Evolutionary conservation across 2,329 filamentous ascomycete species (phyloP), one percentile per base, ranked within the genome.

Genomic region (Fusarium lateritium): DNA sequence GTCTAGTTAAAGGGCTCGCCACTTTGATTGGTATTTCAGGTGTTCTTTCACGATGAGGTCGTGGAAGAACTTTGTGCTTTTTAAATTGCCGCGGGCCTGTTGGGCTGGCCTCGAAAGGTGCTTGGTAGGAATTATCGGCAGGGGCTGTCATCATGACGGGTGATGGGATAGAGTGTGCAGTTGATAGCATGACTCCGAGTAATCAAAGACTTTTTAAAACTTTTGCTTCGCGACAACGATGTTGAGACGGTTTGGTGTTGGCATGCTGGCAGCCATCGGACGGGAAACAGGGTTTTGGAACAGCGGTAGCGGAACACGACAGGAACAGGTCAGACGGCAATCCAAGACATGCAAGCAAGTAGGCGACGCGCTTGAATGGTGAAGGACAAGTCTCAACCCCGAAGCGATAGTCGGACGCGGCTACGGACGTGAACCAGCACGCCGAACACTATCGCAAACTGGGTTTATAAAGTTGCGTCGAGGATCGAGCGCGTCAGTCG

Each of bases 51-150:
- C 67, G 71, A 13, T 62, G 75, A 42, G 79, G 79, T 53, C 73
- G 78, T 62, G 83, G 83, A 24, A 85, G 73, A 49, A 77, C 68
- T 75, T 84, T 84, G 75, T 84, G 83, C 68, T 78, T 84, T 70
- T 80, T 84, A 76, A 84, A 84, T 65, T 80, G 80, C 60, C 77
- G 77, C 51, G 80, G 78, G 38, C 71, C 73, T 26, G 71, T 74
- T 43, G 75, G 65, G 64, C 65, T 70, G 54, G 74, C 69, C 61
- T 75, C 64, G 44, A 75, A 61, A 56, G 75, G 62, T 61, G 73
- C 61, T 64, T 71, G 70, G 26, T 75, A 57, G 36, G 69, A 71
- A 67, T 76, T 72, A 56, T 79, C 73, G 47, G 72, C 68, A 54
- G 76, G 65, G 54, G 74, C 65, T 56, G 73, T 75, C 69, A 76